phyloP scores from a whole-genome alignment of 352 stramenopile species.

The Globisporangium irregulare region DNA sequence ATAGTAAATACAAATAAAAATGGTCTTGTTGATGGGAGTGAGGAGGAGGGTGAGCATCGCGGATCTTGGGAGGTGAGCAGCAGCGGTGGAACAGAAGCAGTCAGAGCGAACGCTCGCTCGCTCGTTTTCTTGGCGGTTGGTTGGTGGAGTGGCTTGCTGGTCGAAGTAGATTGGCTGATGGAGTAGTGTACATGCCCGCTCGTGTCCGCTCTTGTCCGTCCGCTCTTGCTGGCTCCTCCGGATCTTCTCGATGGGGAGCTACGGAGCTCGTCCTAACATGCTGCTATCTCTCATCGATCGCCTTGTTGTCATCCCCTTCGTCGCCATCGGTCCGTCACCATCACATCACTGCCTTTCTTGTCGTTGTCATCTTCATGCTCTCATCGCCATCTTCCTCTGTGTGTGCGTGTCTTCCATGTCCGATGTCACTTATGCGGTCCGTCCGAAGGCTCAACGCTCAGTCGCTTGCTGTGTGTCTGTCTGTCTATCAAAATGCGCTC shows the following conservation, averaged over 20 bases:
- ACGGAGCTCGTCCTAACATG: background rate
- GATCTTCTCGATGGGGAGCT: background rate
- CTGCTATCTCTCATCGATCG: background rate
- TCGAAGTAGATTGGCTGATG: background rate
- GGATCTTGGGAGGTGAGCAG: background rate
- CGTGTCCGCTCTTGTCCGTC: background rate
- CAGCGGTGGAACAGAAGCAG: too few relatives aligned
- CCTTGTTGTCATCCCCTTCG: background rate
- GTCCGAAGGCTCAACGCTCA: background rate
- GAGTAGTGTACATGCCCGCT: conserved; percentile 8
- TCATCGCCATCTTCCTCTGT: background rate
- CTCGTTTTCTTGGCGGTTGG: background rate
- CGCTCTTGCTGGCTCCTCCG: background rate
- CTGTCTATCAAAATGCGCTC: background rate
- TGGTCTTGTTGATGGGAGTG: background rate
- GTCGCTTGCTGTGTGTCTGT: background rate
- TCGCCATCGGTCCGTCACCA: background rate
- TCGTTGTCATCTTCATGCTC: background rate
- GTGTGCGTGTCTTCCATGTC: background rate
- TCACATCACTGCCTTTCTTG: background rate
- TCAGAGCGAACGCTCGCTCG: too few relatives aligned
- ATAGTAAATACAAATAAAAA: conserved; percentile 12
- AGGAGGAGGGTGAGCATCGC: background rate
- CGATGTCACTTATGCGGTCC: background rate
- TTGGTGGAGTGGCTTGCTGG: background rate